phyloP scores from a whole-genome alignment of 176 grass and related monocot species.

The Zoysia japonica region DNA sequence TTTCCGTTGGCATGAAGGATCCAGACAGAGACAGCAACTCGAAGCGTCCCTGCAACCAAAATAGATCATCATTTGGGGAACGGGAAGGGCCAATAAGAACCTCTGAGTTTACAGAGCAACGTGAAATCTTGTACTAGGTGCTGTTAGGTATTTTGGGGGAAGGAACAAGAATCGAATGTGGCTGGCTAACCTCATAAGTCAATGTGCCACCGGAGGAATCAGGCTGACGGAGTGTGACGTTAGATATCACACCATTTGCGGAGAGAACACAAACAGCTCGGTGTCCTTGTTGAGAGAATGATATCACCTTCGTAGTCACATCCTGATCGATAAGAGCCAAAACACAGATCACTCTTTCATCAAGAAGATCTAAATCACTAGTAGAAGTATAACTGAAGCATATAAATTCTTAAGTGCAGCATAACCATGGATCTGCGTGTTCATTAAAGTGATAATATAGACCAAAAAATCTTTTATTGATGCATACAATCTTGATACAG shows the following conservation, averaged over 20 bases:
- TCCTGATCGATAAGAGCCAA: conserved; percentile 52
- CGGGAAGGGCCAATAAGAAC: conserved; percentile 5
- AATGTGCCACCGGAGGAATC: conserved; percentile 95
- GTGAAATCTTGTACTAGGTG: neutral
- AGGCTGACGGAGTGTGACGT: conserved; percentile 82
- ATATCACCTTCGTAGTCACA: conserved; percentile 93
- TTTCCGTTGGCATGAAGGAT: conserved; percentile 94
- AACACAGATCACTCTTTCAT: neutral
- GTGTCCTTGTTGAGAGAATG: conserved; percentile 85
- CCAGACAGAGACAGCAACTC: conserved; percentile 88
- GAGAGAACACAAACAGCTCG: conserved; percentile 83
- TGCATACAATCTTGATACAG: neutral
- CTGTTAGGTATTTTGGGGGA: neutral
- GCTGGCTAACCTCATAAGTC: conserved; percentile 80
- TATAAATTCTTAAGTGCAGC: neutral
- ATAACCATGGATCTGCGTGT: neutral
- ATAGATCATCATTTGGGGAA: neutral
- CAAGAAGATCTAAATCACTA: neutral
- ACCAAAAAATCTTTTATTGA: conserved; percentile 5
- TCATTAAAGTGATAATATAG: neutral
- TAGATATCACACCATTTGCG: conserved; percentile 87
- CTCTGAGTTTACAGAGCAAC: neutral
- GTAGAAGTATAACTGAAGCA: neutral
- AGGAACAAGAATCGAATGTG: neutral
- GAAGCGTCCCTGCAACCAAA: conserved; percentile 74